Base-by-base conservation (phyloP, 495 filamentous ascomycete species). In the Tuber borchii region DNA sequence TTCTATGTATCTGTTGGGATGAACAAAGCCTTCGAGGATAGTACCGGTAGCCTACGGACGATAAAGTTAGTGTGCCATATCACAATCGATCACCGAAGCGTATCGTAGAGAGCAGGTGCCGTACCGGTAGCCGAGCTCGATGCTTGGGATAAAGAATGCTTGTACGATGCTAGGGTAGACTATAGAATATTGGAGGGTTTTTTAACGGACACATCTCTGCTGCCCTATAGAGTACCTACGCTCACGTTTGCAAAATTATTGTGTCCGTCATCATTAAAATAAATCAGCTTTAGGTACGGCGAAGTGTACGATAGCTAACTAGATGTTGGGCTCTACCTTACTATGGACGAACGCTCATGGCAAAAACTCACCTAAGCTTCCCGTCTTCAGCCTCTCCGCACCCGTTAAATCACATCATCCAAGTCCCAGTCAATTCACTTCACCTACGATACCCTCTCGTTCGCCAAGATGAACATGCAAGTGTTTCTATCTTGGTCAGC, bases 401-500 rank as follows among this genome's bases (percentile, higher is more conserved):
- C n/a, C n/a, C 56, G 12, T 65, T 17, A 65, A 65, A 65, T 31
- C 56, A 17, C 56, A 65, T 14, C 26, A 17, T n/a, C 56, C 56
- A 31, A 3, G 26, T 31, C 56, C 56, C 56, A 65, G 26, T 31
- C 56, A 65, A 65, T 17, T 31, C 56, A 26, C 56, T 31, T 26
- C 48, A 56, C 48, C n/a, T 65, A n/a, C 34, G 34, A n/a, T 37
- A 37, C 51, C 51, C 56, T 17, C 26, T 65, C 56, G 56, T 65
- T 26, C 73, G 43, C 74, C 42, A 43, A 34, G 51, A 44, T 72
- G 22, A 37, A 39, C 70, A 74, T 78, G 73, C 77, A 78, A 39
- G 51, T 78, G 72, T 72, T 79, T 78, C 77, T 78, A 79, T 79
- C 75, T 79, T 79, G 70, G 77, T 79, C 72, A 48, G 76, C 76